Evolutionary conservation across 2,329 filamentous ascomycete genomes (phyloP).

Genomic region (Xylariales sp.): DNA sequence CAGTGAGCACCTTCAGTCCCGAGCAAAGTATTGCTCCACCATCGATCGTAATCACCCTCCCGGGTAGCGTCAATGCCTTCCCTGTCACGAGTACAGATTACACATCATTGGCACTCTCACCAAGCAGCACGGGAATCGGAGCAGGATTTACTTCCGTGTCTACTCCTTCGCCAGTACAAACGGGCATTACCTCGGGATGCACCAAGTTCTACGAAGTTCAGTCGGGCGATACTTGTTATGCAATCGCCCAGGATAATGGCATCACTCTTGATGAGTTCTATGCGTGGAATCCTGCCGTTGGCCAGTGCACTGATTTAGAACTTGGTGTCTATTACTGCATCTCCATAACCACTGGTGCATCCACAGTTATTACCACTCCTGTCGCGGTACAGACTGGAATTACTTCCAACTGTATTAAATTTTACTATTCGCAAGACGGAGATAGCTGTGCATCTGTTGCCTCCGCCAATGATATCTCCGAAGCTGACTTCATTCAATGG

Average conservation of each 20-base stretch:
- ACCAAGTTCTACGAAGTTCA: slow-evolving; percentile 2
- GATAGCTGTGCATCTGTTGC: slow-evolving; percentile 15
- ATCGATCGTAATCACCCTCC: too few relatives aligned
- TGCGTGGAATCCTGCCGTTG: slow-evolving; percentile 1
- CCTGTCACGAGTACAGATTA: too few relatives aligned
- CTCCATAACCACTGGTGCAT: neutral
- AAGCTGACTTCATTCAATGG: neutral
- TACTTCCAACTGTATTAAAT: slow-evolving; percentile 14
- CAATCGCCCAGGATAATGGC: neutral
- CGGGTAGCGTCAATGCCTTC: too few relatives aligned
- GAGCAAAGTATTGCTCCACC: too few relatives aligned
- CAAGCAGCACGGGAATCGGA: too few relatives aligned
- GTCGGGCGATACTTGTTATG: slow-evolving; percentile 2
- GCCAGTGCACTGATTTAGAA: too few relatives aligned
- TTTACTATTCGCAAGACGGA: slow-evolving; percentile 15
- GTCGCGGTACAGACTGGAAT: slow-evolving; percentile 10
- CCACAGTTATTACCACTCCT: slow-evolving; percentile 14
- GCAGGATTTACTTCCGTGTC: too few relatives aligned
- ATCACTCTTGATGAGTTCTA: slow-evolving; percentile 1
- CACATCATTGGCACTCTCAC: too few relatives aligned
- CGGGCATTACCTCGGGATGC: slow-evolving; percentile 6
- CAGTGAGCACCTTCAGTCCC: too few relatives aligned
- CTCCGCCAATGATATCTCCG: slow-evolving; percentile 1
- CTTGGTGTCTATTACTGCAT: slow-evolving; percentile 10
- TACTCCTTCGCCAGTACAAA: slow-evolving; percentile 9